A percentile compares a stretch with the other conserved stretches of the same genome.
Conservation (phyloP, 176 grass and related monocot species). For the Tillandsia fasciculata region DNA sequence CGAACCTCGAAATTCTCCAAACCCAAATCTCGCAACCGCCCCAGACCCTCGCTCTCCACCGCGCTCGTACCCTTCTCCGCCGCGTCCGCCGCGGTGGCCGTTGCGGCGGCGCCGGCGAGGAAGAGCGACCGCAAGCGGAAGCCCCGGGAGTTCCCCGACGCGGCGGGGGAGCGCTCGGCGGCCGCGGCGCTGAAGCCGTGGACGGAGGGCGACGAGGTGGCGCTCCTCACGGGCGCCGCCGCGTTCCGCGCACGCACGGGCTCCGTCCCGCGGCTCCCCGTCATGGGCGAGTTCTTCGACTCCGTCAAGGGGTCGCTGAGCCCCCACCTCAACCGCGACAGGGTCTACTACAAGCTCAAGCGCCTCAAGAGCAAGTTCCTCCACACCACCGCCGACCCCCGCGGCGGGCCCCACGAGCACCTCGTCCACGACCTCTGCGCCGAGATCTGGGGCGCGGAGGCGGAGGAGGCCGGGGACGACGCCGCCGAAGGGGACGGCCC, state of each 20-base stretch:
- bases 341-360: slow-evolving; percentile 87
- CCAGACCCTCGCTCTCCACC: slow-evolving; percentile 5
- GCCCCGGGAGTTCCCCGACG: slow-evolving; percentile 29
- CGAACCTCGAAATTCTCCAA: not conserved
- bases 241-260: slow-evolving; percentile 51
- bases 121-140: slow-evolving; percentile 35
- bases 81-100: not conserved
- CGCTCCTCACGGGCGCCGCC: slow-evolving; percentile 38
- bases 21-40: not conserved
- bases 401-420: no score
- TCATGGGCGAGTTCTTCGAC: slow-evolving; percentile 41
- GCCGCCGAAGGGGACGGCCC: slow-evolving; percentile 13
- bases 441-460: slow-evolving; percentile 46
- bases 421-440: slow-evolving; percentile 34
- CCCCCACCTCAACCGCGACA: slow-evolving; percentile 44
- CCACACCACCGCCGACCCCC: slow-evolving; percentile 3
- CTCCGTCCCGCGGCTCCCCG: slow-evolving; percentile 18
- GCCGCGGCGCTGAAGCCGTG: slow-evolving; percentile 28
- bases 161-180: not conserved
- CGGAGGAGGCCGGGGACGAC: slow-evolving; percentile 13
- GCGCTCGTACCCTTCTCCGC: no score
- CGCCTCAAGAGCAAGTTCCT: slow-evolving; percentile 84
- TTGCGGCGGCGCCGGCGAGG: slow-evolving; percentile 16
- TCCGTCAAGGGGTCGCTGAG: slow-evolving; percentile 33
- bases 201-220: slow-evolving; percentile 48